Base-by-base conservation (phyloP, 2,329 filamentous ascomycete genomes). In the Sporothrix brunneoviolacea region DNA sequence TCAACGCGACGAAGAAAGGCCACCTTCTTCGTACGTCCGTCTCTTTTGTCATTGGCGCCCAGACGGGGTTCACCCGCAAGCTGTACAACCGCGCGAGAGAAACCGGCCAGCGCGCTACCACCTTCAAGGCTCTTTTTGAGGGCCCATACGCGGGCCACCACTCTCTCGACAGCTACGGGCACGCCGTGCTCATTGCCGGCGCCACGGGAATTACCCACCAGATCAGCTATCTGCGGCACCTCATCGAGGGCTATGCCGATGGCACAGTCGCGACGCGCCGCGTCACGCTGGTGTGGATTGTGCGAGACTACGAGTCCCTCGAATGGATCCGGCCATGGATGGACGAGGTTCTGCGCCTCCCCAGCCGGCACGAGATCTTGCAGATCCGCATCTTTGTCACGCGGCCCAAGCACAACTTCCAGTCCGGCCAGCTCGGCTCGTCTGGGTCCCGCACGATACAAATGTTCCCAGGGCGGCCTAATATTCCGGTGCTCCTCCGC, bases 151-250 rank as follows among this genome's bases (percentile, higher is more conserved):
- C 82, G 4, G 84, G 84, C 37, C 84, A 89, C 63, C 86, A 95
- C 68, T 83, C 82, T 54, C 83, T 97, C 57, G 84, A 90, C 67
- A 96, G 91, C 8, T 97, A 96, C 67, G 91, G 93, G 35, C 93
- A 94, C 38, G 83, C 84, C 39, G 80, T 98, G 56, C 83, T 98
- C 51, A 90, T 96, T 63, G 91, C 91, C 12, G 91, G 90, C 51
- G 88, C 91, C 51, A 90, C 93, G 5, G 93, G 93, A 55, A 97
- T 98, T 68, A 95, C 91, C 1, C 91, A 97, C 66, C 90, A 95
- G 65, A 80, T 97, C 27, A 88, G 90, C 30, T 95, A 94, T 65
- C 78, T 96, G 8, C 84, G 83, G 50, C 84, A 93, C 46, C 73
- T 91, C 4, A 77, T 91, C 52, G 70, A 82, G 48, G 85, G 85